These are phyloP conservation scores for Apiospora koreana DNA, from an alignment of 2,329 filamentous ascomycete genomes.

Conservation along the genomic window DNA sequence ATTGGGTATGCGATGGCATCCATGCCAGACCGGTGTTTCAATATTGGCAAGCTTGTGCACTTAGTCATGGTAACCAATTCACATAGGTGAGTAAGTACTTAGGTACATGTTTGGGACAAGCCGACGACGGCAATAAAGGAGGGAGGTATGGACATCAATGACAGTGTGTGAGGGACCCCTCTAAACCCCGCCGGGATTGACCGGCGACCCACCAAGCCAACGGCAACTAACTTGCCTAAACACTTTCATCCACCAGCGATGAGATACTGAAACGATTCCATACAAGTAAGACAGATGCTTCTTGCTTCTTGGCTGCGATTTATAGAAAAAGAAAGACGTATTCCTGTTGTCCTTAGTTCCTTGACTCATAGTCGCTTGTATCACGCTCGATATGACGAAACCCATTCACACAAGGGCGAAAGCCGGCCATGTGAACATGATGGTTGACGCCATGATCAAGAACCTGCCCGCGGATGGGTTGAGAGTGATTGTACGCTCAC, in stretches of 20 bases:
- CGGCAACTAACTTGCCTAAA: background rate
- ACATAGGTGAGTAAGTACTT: no score
- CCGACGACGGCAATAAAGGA: background rate
- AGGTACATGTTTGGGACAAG: background rate
- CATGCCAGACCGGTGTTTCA: background rate
- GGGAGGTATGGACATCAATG: no score
- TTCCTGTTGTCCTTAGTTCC: no score
- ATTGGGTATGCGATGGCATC: no score
- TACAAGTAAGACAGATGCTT: no score
- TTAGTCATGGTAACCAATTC: no score
- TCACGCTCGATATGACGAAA: constrained; percentile 7
- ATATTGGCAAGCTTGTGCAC: background rate
- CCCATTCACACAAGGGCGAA: constrained; percentile 15
- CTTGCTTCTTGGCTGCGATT: background rate
- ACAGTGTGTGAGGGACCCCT: background rate
- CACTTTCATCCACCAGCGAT: background rate
- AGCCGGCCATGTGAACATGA: constrained; percentile 47
- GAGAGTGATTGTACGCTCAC: constrained; percentile 36
- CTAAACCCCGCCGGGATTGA: background rate
- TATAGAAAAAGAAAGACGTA: background rate
- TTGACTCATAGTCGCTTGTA: background rate
- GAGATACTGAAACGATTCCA: background rate
- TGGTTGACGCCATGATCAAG: constrained; percentile 47
- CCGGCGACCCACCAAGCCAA: background rate
- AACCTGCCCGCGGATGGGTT: constrained; percentile 42